These are phyloP conservation scores for Zoysia pacifica DNA, from an alignment of 176 grass and related monocot species.

Conservation along the genomic window DNA sequence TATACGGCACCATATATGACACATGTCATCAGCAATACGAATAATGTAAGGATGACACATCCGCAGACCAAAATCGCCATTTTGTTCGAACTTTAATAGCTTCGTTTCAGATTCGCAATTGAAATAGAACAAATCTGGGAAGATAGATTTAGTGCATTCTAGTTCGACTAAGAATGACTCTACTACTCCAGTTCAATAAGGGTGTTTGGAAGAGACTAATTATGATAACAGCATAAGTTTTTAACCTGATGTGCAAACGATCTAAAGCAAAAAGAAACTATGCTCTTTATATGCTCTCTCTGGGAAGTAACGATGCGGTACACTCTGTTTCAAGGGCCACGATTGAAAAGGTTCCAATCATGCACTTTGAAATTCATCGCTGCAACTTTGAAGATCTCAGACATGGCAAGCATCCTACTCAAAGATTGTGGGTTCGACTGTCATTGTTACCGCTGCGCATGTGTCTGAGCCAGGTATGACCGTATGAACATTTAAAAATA, in stretches of 20 bases:
- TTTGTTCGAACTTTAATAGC: background rate
- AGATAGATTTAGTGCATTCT: background rate
- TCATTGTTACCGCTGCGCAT: background rate
- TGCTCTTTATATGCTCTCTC: background rate
- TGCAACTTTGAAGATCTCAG: conserved; percentile 73
- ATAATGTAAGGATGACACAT: background rate
- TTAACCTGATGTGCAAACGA: background rate
- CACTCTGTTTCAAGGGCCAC: conserved; percentile 35
- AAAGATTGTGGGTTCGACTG: no score
- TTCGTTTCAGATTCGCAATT: background rate
- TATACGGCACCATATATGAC: conserved; percentile 6
- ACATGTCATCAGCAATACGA: background rate
- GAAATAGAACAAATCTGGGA: background rate
- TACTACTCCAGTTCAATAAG: background rate
- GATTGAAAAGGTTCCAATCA: conserved; percentile 87
- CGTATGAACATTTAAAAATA: background rate
- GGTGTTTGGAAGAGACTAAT: no score
- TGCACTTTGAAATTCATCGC: conserved; percentile 71
- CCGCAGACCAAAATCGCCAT: background rate
- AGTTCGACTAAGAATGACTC: conserved; percentile 21
- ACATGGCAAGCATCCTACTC: conserved; percentile 78
- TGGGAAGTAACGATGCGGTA: background rate
- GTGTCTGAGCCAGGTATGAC: no score
- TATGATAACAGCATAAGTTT: background rate
- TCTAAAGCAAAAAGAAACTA: background rate